Base-by-base conservation (phyloP, 192 early-diverging fungal genomes). In the Dimargaris cristalligena region DNA sequence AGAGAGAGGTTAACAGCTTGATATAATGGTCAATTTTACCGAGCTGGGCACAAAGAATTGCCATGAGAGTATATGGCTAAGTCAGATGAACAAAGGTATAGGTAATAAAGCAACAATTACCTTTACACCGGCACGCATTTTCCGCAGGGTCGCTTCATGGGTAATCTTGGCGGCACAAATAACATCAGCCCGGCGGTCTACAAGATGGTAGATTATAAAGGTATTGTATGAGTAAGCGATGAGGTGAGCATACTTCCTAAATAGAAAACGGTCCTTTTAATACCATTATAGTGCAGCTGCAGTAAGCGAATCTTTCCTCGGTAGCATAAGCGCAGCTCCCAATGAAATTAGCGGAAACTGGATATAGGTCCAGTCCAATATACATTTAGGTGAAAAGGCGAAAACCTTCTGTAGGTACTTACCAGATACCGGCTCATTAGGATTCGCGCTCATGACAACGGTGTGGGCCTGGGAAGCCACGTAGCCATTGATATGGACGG, bases 401-500 rank as follows among this genome's bases (percentile, higher is more conserved):
- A 11, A 46, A 46, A 2, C 10, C 18, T 3, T 16, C 1, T 10
- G 20, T 3, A 11, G 2, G 45, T 4, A 46, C 45, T 4, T 41
- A 28, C 71, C 68, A 33, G 67, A 74, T 38, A 88, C 67, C 32
- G 85, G 78, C 25, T 69, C 62, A 23, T 74, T 68, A n/a, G 83
- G 74, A 49, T 66, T 69, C 44, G 77, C 65, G 44, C 79, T 87
- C 35, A 92, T 65, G 23, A 90, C 76, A 30, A 77, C 71, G 3
- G 91, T 94, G 70, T 91, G 89, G 1, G 85, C 91, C n/a, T 81
- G 74, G 23, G 81, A 80, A 34, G 83, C 77, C 52, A 87, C 82
- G 70, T 88, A 94, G 22, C 94, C 94, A 74, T 95, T 88, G 63
- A 97, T 80, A 69, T 97, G 94, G 41, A 77, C 88, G 56, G 85